Evolutionary conservation across 2,329 filamentous ascomycete genomes (phyloP).

Genomic region (Nigrospora sphaerica): DNA sequence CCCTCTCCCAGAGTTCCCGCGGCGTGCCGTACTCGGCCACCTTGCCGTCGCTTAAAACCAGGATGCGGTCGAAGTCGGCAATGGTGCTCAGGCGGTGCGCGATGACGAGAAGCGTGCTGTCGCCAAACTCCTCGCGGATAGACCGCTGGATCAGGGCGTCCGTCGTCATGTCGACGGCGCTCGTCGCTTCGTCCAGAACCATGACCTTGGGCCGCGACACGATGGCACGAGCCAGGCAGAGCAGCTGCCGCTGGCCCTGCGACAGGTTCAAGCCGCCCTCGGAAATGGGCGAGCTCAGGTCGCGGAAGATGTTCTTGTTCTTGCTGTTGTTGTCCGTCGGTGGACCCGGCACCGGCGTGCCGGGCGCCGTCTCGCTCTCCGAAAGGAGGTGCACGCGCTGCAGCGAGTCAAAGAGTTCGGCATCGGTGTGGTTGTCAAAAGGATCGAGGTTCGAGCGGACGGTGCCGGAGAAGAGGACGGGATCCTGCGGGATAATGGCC

Average conservation of each 20-base stretch:
- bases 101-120: conserved; percentile 65
- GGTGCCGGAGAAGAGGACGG: conserved; percentile 74
- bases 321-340: conserved; percentile 24
- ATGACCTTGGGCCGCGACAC: conserved; percentile 68
- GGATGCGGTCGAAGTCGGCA: conserved; percentile 67
- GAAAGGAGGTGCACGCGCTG: conserved; percentile 61
- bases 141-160: conserved; percentile 67
- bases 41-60: conserved; percentile 61
- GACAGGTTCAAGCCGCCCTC: conserved; percentile 70
- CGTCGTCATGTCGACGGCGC: conserved; percentile 70
- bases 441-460: conserved; percentile 72
- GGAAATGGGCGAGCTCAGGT: conserved; percentile 56
- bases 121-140: conserved; percentile 65
- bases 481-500: conserved; percentile 75
- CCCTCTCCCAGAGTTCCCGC: conserved; percentile 46
- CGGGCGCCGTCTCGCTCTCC: conserved; percentile 30
- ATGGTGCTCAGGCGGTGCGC: conserved; percentile 71
- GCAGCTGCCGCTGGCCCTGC: conserved; percentile 69
- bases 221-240: conserved; percentile 68
- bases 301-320: conserved; percentile 60
- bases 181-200: conserved; percentile 75
- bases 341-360: conserved; percentile 16
- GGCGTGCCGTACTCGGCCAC: conserved; percentile 64
- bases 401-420: conserved; percentile 62
- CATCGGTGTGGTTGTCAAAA: conserved; percentile 63